Evolutionary conservation across 305 asterid species (phyloP), one percentile per base, ranked within the genome.

Genomic region (Solanum chacoense): DNA sequence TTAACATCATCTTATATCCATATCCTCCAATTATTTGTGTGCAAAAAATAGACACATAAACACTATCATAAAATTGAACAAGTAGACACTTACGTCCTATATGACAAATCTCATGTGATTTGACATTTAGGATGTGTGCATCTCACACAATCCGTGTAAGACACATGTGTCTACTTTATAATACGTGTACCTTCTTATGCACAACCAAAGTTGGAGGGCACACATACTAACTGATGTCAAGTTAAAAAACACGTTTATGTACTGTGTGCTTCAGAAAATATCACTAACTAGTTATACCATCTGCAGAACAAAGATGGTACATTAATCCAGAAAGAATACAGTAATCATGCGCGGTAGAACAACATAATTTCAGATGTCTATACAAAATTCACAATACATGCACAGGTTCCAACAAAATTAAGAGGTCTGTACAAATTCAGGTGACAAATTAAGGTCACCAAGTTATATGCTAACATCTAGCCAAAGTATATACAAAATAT

Each of bases 401-500:
- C 90, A 87, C 42, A 31, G 42, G 81, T 75, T 34, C 79, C 67
- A 75, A 63, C 86, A 90, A 88, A 87, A 75, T 24, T 40, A 72
- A 45, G 80, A 77, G 85, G 90, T 90, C 88, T 90, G 92, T 90
- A 90, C 92, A 90, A 35, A 26, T 80, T 86, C 84, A 86, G 85
- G 85, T 78, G 90, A 85, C 59, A 85, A 37, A 72, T 32, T 7
- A 50, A 67, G 85, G 91, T 55, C 89, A 85, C 87, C 89, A 69
- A 28, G 32, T 59, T 87, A 78, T 79, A 86, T 74, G 87, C 83
- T 85, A 91, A 88, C 34, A 88, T 88, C 93, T 88, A 45, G 74
- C 89, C 92, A 89, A 73, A 90, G 91, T 93, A 92, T 93, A 88
- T 90, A 91, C 91, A 92, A 88, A 90, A 85, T 38, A n/a, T 79